Evolutionary conservation across 768 basidiomycete genomes (phyloP).

Genomic region (Trametes cinnabarina): DNA sequence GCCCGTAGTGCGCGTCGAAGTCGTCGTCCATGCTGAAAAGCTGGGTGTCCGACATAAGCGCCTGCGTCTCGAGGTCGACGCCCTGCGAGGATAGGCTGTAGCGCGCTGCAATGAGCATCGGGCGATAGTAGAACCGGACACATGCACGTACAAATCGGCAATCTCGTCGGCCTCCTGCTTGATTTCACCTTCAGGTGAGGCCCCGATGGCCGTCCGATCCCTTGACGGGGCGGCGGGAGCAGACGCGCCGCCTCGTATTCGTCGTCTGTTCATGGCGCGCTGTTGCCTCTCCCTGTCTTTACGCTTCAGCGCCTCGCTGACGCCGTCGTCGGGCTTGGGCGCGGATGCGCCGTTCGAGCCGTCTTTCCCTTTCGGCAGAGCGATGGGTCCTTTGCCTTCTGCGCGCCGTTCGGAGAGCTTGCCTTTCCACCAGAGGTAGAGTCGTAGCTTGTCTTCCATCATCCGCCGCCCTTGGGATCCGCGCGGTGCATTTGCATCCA

Average conservation of each 20-base stretch:
- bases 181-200: slow-evolving; percentile 4
- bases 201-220: slow-evolving; percentile 15
- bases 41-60: slow-evolving; percentile 15
- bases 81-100: slow-evolving; percentile 30
- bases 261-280: slow-evolving; percentile 59
- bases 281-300: slow-evolving; percentile 69
- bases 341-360: slow-evolving; percentile 2
- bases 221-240: slow-evolving; percentile 22
- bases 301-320: slow-evolving; percentile 75
- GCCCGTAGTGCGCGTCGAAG: slow-evolving; percentile 77
- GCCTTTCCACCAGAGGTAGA: slow-evolving; percentile 83
- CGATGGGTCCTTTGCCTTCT: slow-evolving; percentile 32
- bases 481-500: slow-evolving; percentile 54
- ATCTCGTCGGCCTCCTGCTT: slow-evolving; percentile 52
- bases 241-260: slow-evolving; percentile 73
- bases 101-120: not conserved
- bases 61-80: not conserved
- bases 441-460: slow-evolving; percentile 73
- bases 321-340: slow-evolving; percentile 27
- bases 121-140: not conserved
- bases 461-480: slow-evolving; percentile 68
- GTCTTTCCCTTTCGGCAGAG: slow-evolving; percentile 23
- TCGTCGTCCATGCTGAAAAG: slow-evolving; percentile 42
- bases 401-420: slow-evolving; percentile 39
- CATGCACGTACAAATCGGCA: slow-evolving; percentile 52